Evolutionary conservation across 2,329 filamentous ascomycete species (phyloP), one percentile per base, ranked within the genome.

Genomic region (Neonectria punicea): DNA sequence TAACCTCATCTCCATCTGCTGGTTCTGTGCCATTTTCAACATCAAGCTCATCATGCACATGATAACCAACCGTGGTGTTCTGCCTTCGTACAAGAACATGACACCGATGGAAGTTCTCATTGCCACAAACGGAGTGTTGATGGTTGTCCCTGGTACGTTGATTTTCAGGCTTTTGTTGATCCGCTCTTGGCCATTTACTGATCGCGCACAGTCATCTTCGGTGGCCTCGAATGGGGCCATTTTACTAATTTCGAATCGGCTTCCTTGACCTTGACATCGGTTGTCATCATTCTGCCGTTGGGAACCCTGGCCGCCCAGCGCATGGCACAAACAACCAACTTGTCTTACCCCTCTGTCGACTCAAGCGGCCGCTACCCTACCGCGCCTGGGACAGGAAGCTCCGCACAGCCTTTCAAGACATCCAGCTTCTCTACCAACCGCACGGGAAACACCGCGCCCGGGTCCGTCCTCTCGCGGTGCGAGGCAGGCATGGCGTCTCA

Each of bases 1-100:
- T 53, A 81, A 80, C n/a, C 77, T 79, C 18, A 65, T 79, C 11
- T 81, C 80, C 16, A 82, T 84, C 36, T 81, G 79, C 64, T 88
- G 84, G 81, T 88, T 86, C 77, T 87, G 85, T 70, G 82, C 83
- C 43, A 69, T 88, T 39, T 89, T 89, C 78, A 86, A 86, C 72
- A 67, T 80, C 60, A 83, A 86, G 61, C 78, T 88, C 10, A 73
- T 83, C 54, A 69, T 77, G 20, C 86, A 88, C 70, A 79, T 88
- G 65, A 74, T 80, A 47, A 73, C 76, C 9, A 84, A 84, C 67
- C 78, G 84, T 28, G 82, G 81, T 51, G 74, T 88, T 7, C 77
- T 88, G 1, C 81, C 82, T 1, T 77, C 76, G 1, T 75, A 80
- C 4, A 77, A 77, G 53, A 76, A 80, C 0, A 71, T 88, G 43